phyloP scores from a whole-genome alignment of 2,329 filamentous ascomycete genomes.

The Diaporthe ilicicola region DNA sequence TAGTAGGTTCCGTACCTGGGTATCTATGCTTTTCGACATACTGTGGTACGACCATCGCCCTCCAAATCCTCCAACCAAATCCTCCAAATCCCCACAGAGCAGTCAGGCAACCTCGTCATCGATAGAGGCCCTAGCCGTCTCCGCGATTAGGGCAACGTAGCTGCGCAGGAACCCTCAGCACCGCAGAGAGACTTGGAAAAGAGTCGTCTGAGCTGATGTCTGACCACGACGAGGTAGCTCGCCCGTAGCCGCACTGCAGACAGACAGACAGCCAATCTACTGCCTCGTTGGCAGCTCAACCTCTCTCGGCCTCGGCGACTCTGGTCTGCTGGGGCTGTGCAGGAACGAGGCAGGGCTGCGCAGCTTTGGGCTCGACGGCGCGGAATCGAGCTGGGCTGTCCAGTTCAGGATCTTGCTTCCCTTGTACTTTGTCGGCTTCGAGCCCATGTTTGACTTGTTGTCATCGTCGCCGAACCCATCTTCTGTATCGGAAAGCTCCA shows the following conservation, averaged over 20 bases:
- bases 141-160: neutral
- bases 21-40: neutral
- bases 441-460: conserved; percentile 1
- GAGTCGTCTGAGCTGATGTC: neutral
- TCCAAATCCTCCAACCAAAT: neutral
- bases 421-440: conserved; percentile 27
- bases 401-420: conserved; percentile 28
- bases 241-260: neutral
- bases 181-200: neutral
- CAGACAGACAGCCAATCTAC: neutral
- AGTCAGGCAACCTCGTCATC: no score
- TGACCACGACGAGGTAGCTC: neutral
- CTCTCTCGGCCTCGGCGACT: conserved; percentile 1
- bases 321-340: conserved; percentile 6
- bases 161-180: neutral
- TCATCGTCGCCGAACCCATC: conserved; percentile 13
- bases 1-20: no score
- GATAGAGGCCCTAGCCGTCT: neutral
- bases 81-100: neutral
- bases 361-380: conserved; percentile 17
- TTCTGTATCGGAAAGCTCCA: conserved; percentile 26
- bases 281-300: neutral
- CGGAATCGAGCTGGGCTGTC: conserved; percentile 24
- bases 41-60: neutral
- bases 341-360: conserved; percentile 18